phyloP scores from a whole-genome alignment of 2,329 filamentous ascomycete species.

The Colletotrichum scovillei region DNA sequence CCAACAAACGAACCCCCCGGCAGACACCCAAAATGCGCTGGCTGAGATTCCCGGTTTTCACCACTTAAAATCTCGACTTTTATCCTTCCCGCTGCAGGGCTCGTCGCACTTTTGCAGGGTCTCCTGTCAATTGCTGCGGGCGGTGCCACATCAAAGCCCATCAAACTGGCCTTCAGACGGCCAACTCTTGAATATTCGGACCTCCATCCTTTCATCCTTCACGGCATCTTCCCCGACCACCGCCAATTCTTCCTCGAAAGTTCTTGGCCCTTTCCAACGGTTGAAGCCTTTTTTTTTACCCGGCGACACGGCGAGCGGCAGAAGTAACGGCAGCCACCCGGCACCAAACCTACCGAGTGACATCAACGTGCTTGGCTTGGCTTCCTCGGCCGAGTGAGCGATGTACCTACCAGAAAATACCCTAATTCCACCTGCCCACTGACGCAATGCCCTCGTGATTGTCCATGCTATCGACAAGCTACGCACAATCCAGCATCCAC shows the following conservation, averaged over 20 bases:
- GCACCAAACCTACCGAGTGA: slow-evolving; percentile 10
- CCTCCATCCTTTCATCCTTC: neutral
- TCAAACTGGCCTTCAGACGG: neutral
- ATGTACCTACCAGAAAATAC: neutral
- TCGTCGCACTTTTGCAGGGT: slow-evolving; percentile 15
- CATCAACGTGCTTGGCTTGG: slow-evolving; percentile 31
- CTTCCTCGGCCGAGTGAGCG: neutral
- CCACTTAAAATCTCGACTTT: slow-evolving; percentile 17
- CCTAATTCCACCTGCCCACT: neutral
- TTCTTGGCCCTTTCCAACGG: neutral
- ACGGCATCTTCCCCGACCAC: slow-evolving; percentile 6
- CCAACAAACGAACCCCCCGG: slow-evolving; percentile 7
- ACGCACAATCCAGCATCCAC: neutral
- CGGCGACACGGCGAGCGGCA: slow-evolving; percentile 7
- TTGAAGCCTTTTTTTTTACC: neutral
- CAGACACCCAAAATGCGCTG: slow-evolving; percentile 9
- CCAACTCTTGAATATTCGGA: neutral
- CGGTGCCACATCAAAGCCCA: slow-evolving; percentile 13
- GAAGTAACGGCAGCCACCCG: slow-evolving; percentile 21
- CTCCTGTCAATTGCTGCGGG: neutral
- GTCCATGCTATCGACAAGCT: neutral
- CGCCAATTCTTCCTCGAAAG: slow-evolving; percentile 5
- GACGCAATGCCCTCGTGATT: slow-evolving; percentile 18
- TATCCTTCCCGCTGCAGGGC: slow-evolving; percentile 23
- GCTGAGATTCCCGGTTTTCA: slow-evolving; percentile 26